phyloP scores from a whole-genome alignment of 768 basidiomycete genomes.

The Pleurotus cornucopiae region DNA sequence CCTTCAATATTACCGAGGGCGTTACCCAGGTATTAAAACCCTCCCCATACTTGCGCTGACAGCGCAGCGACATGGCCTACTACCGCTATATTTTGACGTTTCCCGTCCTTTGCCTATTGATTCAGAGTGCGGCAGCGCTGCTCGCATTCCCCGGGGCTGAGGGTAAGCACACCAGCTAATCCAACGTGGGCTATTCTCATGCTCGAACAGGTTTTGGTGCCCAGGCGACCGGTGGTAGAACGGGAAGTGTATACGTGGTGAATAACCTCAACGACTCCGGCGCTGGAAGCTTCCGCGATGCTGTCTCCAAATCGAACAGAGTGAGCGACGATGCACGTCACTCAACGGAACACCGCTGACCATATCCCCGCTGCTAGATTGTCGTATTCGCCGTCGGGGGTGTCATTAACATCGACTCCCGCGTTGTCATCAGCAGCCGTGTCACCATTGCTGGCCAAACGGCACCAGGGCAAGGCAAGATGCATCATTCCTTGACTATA shows the following conservation, averaged over 20 bases:
- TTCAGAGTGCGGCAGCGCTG: constrained; percentile 14
- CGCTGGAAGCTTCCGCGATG: constrained; percentile 30
- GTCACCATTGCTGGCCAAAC: constrained; percentile 30
- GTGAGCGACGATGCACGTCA: constrained; percentile 4
- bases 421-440: constrained; percentile 26
- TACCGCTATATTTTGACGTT: neutral
- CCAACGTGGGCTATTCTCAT: neutral
- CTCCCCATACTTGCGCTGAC: too few species aligned
- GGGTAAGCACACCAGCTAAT: constrained; percentile 14
- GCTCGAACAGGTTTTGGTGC: constrained; percentile 25
- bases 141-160: constrained; percentile 30
- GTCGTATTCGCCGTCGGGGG: constrained; percentile 31
- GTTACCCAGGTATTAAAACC: neutral
- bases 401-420: constrained; percentile 24
- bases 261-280: constrained; percentile 30
- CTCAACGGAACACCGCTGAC: neutral
- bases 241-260: constrained; percentile 28
- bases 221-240: constrained; percentile 27
- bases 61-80: too few species aligned
- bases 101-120: neutral
- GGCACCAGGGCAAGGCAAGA: constrained; percentile 27
- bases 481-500: neutral
- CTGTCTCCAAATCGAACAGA: constrained; percentile 25
- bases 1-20: neutral
- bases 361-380: constrained; percentile 14